These are phyloP conservation scores for Camellia japonica DNA, from an alignment of 148 eudicot genomes.

Conservation along the genomic window DNA sequence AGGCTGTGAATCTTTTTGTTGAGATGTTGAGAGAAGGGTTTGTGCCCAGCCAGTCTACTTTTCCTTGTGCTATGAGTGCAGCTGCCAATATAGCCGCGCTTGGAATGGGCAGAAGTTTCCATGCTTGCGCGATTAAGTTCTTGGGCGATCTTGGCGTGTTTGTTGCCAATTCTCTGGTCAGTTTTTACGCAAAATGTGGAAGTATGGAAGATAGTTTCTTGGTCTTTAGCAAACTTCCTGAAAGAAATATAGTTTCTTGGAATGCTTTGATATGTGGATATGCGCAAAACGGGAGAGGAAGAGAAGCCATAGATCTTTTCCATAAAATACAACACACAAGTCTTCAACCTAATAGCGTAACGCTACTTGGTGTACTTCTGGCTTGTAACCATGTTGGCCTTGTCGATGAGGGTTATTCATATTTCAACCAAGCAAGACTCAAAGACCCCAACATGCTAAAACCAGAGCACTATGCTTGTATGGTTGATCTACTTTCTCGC, in stretches of 20 bases:
- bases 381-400: slow-evolving; percentile 57
- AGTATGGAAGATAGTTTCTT: slow-evolving; percentile 46
- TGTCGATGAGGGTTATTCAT: slow-evolving; percentile 36
- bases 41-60: slow-evolving; percentile 33
- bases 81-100: slow-evolving; percentile 51
- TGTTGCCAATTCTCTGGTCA: slow-evolving; percentile 44
- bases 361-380: slow-evolving; percentile 48
- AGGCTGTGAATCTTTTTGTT: slow-evolving; percentile 47
- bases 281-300: slow-evolving; percentile 53
- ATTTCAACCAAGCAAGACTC: slow-evolving; percentile 39
- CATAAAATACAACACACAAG: slow-evolving; percentile 23
- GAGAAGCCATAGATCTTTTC: slow-evolving; percentile 29
- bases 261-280: slow-evolving; percentile 53
- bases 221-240: slow-evolving; percentile 27
- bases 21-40: slow-evolving; percentile 49
- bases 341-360: slow-evolving; percentile 42
- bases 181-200: slow-evolving; percentile 58
- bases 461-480: slow-evolving; percentile 54
- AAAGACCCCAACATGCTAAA: slow-evolving; percentile 33
- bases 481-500: slow-evolving; percentile 54
- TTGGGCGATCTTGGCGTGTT: slow-evolving; percentile 28
- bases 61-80: slow-evolving; percentile 45
- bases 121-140: slow-evolving; percentile 48
- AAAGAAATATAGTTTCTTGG: slow-evolving; percentile 50
- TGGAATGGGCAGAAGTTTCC: slow-evolving; percentile 51